Percentiles rank a stretch among this genome's conserved stretches.
Conservation (phyloP, 1,284 basidiomycete species). For the Trichosporon ovoides region DNA sequence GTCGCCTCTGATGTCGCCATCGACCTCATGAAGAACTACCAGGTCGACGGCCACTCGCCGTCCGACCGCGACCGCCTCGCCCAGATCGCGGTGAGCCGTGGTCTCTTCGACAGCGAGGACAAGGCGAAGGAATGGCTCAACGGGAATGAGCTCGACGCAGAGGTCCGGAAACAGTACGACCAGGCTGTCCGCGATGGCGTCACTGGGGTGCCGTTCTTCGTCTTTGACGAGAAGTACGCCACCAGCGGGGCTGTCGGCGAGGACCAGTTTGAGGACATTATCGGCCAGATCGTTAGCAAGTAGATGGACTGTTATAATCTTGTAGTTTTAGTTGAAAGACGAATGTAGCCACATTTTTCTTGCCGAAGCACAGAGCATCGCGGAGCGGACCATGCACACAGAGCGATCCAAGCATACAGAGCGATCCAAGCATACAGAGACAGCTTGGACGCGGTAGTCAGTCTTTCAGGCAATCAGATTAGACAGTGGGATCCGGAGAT, state of each 20-base stretch:
- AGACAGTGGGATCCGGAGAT: too few relatives aligned
- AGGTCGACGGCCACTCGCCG: slow-evolving; percentile 42
- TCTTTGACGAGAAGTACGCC: slow-evolving; percentile 45
- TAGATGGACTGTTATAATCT: background rate
- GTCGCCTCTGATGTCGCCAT: slow-evolving; percentile 35
- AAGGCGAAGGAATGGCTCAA: slow-evolving; percentile 35
- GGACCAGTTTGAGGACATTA: slow-evolving; percentile 50
- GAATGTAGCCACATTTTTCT: too few relatives aligned
- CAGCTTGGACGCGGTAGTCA: too few relatives aligned
- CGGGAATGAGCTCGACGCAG: slow-evolving; percentile 30
- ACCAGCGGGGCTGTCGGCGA: slow-evolving; percentile 49
- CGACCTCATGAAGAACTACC: slow-evolving; percentile 43
- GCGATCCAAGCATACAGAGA: too few relatives aligned
- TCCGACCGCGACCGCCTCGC: slow-evolving; percentile 39
- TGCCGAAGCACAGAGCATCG: too few relatives aligned
- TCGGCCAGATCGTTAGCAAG: slow-evolving; percentile 12
- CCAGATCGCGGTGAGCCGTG: slow-evolving; percentile 36
- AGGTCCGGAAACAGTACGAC: slow-evolving; percentile 34
- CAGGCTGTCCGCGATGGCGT: slow-evolving; percentile 40
- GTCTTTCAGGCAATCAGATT: too few relatives aligned
- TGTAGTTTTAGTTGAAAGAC: too few relatives aligned
- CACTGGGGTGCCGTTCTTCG: slow-evolving; percentile 51
- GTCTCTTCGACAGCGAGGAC: slow-evolving; percentile 35
- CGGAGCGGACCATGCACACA: too few relatives aligned
- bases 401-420: too few relatives aligned